Percentiles rank a stretch among this genome's conserved stretches.
Evolutionary conservation across 108 stramenopile genomes (phyloP).

Genomic region (Aureococcus anophagefferens): DNA sequence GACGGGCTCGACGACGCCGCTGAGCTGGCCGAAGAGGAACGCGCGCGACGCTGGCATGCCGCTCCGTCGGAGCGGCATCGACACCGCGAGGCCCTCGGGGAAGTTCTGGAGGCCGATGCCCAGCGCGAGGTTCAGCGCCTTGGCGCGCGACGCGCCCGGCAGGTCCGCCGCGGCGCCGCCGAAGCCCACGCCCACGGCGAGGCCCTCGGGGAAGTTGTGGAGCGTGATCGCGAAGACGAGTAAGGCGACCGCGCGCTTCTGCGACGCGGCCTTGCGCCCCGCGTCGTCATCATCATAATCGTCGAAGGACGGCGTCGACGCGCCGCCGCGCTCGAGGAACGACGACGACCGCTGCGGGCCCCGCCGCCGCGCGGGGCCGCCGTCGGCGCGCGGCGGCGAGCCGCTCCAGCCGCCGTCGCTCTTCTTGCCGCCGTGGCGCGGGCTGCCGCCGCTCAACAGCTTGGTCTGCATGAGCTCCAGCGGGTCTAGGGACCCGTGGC

Average conservation of each 20-base stretch:
- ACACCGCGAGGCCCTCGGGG: conserved; percentile 17
- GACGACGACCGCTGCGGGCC: neutral
- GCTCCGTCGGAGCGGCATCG: conserved; percentile 7
- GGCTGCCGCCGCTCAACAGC: neutral
- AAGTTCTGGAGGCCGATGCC: conserved; percentile 21
- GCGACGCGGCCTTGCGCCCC: neutral
- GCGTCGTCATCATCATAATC: neutral
- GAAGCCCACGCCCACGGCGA: conserved; percentile 15
- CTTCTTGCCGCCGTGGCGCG: neutral
- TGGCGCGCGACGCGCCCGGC: conserved; percentile 1
- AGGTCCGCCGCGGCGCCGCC: conserved; percentile 6
- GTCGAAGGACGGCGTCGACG: neutral
- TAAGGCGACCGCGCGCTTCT: neutral
- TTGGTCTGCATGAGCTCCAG: neutral
- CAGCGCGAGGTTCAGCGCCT: conserved; percentile 12
- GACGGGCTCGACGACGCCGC: conserved; percentile 17
- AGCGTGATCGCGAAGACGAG: conserved; percentile 11
- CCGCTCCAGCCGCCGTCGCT: too few relatives aligned
- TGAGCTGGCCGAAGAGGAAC: conserved; percentile 17
- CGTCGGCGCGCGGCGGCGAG: too few relatives aligned
- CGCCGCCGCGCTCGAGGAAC: neutral
- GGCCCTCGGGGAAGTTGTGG: conserved; percentile 18
- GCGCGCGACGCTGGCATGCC: neutral
- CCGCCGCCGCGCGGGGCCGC: neutral
- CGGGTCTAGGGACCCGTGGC: neutral